Conservation (phyloP, 768 basidiomycete genomes). For the Pholiota conissans region DNA sequence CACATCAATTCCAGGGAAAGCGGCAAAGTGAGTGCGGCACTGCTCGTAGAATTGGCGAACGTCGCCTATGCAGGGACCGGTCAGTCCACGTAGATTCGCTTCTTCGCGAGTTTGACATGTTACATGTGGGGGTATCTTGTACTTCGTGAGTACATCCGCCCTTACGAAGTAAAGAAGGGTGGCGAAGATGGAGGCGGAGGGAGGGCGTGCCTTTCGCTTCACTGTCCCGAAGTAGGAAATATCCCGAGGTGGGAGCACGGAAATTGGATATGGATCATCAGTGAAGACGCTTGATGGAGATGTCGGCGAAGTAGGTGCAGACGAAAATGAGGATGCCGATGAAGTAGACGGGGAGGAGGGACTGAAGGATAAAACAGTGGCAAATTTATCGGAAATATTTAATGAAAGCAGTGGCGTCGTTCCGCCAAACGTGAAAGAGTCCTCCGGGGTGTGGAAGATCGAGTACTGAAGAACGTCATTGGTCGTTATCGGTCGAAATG, state of each 20-base stretch:
- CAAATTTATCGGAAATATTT: background rate
- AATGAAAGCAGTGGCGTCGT: background rate
- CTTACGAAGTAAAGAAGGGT: conserved; percentile 48
- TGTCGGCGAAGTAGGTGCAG: background rate
- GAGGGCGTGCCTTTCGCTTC: conserved; percentile 31
- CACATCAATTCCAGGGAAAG: conserved; percentile 26
- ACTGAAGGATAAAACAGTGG: background rate
- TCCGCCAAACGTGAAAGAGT: conserved; percentile 24
- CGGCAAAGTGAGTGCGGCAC: conserved; percentile 42
- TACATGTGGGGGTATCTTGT: conserved; percentile 41
- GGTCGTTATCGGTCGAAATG: no score
- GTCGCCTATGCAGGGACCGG: conserved; percentile 49
- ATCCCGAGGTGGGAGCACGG: conserved; percentile 26
- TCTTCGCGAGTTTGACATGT: conserved; percentile 30
- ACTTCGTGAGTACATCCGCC: conserved; percentile 29
- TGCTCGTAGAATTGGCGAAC: conserved; percentile 40
- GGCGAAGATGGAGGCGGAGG: conserved; percentile 46
- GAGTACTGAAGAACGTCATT: conserved; percentile 34
- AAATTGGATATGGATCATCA: conserved; percentile 22
- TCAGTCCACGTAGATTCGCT: conserved; percentile 26
- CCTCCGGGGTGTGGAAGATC: conserved; percentile 39
- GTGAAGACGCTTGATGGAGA: background rate
- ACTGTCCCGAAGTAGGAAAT: conserved; percentile 45
- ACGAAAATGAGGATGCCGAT: no score
- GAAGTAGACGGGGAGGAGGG: background rate